Conservation (phyloP, 2,329 filamentous ascomycete species). For the Trichoderma atroviride region DNA sequence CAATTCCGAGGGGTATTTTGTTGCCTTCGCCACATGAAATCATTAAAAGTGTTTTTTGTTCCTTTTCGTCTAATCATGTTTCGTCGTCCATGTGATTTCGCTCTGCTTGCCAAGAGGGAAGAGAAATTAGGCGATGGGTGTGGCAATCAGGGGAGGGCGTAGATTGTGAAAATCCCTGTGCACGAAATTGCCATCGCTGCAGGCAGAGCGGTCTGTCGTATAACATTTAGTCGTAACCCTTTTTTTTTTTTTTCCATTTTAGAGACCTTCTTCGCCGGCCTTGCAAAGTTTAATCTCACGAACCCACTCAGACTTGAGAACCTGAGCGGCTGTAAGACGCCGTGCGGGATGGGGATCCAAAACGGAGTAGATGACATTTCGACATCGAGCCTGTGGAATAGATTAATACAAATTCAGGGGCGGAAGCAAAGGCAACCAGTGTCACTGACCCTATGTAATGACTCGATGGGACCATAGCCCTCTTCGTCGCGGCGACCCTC, state of each 20-base stretch:
- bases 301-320: constrained; percentile 98
- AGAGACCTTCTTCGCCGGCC: constrained; percentile 93
- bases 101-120: constrained; percentile 26
- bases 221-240: constrained; percentile 10
- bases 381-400: constrained; percentile 78
- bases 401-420: background rate
- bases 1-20: constrained; percentile 24
- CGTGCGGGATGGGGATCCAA: constrained; percentile 91
- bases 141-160: constrained; percentile 15
- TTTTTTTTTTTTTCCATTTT: constrained; percentile 34
- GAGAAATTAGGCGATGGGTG: constrained; percentile 33
- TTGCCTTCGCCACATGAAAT: constrained; percentile 22
- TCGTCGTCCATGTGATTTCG: constrained; percentile 26
- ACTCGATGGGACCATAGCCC: constrained; percentile 95
- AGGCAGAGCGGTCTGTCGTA: constrained; percentile 21
- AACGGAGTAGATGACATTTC: constrained; percentile 98
- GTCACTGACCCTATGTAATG: constrained; percentile 80
- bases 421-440: background rate
- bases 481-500: constrained; percentile 91
- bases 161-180: background rate
- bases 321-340: constrained; percentile 92
- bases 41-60: constrained; percentile 19
- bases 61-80: constrained; percentile 23
- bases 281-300: constrained; percentile 97
- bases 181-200: background rate